Conservation (phyloP, 140 eudicot genomes). For the Bidens hawaiensis region DNA sequence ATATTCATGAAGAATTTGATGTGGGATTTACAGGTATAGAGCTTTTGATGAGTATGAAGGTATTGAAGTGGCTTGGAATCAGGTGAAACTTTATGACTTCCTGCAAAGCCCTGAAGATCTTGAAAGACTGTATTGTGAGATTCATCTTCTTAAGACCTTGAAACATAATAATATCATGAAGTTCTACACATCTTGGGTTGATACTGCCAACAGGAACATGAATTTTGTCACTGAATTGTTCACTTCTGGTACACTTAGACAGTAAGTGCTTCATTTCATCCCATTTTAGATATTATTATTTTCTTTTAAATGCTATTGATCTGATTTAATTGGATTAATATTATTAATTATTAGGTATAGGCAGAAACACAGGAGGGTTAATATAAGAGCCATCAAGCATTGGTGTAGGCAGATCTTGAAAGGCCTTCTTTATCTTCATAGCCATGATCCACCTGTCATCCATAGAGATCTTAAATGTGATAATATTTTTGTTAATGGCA, state of each 20-base stretch:
- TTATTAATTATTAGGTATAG: conserved; percentile 40
- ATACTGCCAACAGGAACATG: conserved; percentile 58
- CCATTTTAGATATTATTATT: background rate
- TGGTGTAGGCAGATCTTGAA: conserved; percentile 88
- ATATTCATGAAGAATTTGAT: background rate
- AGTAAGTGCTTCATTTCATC: conserved; percentile 38
- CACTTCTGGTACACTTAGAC: conserved; percentile 83
- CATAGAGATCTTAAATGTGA: conserved; percentile 82
- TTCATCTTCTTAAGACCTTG: conserved; percentile 61
- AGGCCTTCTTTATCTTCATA: conserved; percentile 79
- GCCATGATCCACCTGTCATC: conserved; percentile 78
- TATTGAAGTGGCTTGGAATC: conserved; percentile 92
- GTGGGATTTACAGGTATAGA: conserved; percentile 39
- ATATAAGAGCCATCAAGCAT: conserved; percentile 73
- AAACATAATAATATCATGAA: conserved; percentile 65
- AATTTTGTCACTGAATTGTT: conserved; percentile 82
- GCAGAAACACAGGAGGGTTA: conserved; percentile 76
- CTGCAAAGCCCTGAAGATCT: conserved; percentile 58
- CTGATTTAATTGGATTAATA: background rate
- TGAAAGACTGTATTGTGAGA: conserved; percentile 73
- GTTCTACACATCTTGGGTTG: conserved; percentile 77
- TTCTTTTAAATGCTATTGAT: background rate
- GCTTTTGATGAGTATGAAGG: conserved; percentile 88
- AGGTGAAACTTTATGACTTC: conserved; percentile 64
- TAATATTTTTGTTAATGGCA: conserved; percentile 66